Base-by-base conservation (phyloP, 148 eudicot species). In the Vaccinium vitisidaea region DNA sequence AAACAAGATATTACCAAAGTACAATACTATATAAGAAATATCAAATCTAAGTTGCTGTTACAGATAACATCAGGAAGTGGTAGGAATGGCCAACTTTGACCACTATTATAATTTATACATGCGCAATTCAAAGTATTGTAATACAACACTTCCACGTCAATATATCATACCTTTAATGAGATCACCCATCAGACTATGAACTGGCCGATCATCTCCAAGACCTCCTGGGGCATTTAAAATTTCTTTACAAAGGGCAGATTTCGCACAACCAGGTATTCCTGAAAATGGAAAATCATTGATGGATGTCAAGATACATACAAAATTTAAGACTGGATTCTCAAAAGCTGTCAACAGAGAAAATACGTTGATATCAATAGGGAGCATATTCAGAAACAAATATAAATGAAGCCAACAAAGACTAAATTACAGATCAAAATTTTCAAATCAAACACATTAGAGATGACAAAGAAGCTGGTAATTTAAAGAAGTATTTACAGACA, bases 261-360 rank as follows among this genome's bases (percentile, higher is more conserved):
- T 96, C 19, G 98, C 99, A 86, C 99, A 96, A 79, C 99, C 99
- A 16, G 99, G 99, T 84, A 96, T 95, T 90, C 98, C 99, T 96
- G 91, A 30, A 86, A 86, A 75, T 53, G 56, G 63, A 30, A 27
- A 73, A 43, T 58, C 9, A 23, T 48, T n/a, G 52, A 11, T 74
- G 27, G 43, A 58, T 21, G 23, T 80, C 58, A 82, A 77, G 77
- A 84, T 75, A 30, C 77, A 30, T 59, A 19, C 36, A 81, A 61
- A 70, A 46, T 14, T 1, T 63, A 46, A 46, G 49, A 49, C 3
- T 71, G 39, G 39, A 58, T 6, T 15, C 63, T 16, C 25, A 18
- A 15, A 84, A 71, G 81, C 77, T 14, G 50, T 61, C 71, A 58
- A 73, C 46, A 81, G 59, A 79, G 59, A 30, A 82, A 61, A 80